phyloP scores from a whole-genome alignment of 768 basidiomycete species.

The Panaeolus cyanescens region DNA sequence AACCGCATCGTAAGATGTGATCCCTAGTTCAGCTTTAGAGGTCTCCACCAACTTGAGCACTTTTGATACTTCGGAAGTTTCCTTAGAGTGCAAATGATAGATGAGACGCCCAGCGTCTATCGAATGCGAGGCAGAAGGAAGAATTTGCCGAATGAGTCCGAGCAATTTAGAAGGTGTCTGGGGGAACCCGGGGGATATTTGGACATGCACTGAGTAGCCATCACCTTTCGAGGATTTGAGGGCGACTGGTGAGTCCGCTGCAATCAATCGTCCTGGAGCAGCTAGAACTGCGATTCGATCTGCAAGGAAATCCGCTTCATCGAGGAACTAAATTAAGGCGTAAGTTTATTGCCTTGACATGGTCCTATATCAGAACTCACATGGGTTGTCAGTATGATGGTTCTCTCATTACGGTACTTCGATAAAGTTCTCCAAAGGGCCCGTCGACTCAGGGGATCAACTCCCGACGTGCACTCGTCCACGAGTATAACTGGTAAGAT shows the following conservation, averaged over 20 bases:
- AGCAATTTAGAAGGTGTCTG: conserved; percentile 32
- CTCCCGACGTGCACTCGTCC: conserved; percentile 75
- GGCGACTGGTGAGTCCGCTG: conserved; percentile 70
- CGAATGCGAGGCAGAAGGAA: conserved; percentile 20
- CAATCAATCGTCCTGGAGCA: conserved; percentile 74
- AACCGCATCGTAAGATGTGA: conserved; percentile 64
- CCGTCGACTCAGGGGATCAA: conserved; percentile 77
- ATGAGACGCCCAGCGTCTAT: conserved; percentile 44
- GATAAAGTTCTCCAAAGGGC: conserved; percentile 77
- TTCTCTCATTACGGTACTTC: conserved; percentile 61
- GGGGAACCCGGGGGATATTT: background rate
- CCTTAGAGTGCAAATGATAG: conserved; percentile 65
- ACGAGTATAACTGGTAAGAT: conserved; percentile 46
- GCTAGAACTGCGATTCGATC: conserved; percentile 77
- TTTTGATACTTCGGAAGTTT: conserved; percentile 51
- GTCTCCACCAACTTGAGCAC: conserved; percentile 58
- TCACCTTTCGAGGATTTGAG: conserved; percentile 71
- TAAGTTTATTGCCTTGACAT: background rate
- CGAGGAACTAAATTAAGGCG: conserved; percentile 53
- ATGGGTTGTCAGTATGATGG: conserved; percentile 79
- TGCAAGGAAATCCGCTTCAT: conserved; percentile 78
- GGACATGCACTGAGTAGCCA: conserved; percentile 66
- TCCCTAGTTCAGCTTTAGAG: conserved; percentile 34
- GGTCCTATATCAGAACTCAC: conserved; percentile 33
- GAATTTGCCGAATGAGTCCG: conserved; percentile 24